Evolutionary conservation across 1,139 yeast species (phyloP), one percentile per base, ranked within the genome.

Genomic region (Blastobotrys indianensis): DNA sequence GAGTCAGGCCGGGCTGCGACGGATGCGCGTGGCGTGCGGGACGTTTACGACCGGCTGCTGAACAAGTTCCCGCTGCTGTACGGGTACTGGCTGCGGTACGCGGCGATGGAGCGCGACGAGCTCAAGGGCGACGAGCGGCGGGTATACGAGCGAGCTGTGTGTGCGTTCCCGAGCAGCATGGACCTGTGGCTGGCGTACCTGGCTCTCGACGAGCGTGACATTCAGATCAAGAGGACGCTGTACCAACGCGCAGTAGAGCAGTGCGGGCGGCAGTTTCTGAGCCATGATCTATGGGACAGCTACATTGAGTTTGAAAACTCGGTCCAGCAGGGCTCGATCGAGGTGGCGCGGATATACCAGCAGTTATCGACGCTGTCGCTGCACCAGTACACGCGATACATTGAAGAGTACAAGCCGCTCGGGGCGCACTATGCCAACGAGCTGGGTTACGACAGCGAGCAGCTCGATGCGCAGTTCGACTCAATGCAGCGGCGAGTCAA

Each of bases 51-150:
- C 42, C 72, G 76, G 20, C 67, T 90, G 47, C 67, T 92, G n/a
- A 64, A 64, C 2, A 72, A 76, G 47, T 88, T 74, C 62, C 97
- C 97, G 0, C 67, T 74, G 34, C 64, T 82, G 30, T 87, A 81
- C 57, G 87, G 85, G 43, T 86, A 85, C 62, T 86, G 97, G 92
- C 72, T 84, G 41, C 77, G 80, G 51, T 85, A 75, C 61, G 95
- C 95, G 0, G 68, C 73, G 20, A 68, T 79, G 63, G 85, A 80
- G 61, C 80, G 76, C 57, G 69, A 71, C 37, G 61, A 84, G 0
- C 66, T 76, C 48, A 69, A 80, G 0, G 69, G 66, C 0, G 61
- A 63, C 64, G 49, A 60, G 50, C 30, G 15, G 15, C 25, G 31
- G 1, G 68, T 85, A 0, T 90, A 77, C 60, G 63, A 72, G 42